Conservation (phyloP, 2,329 filamentous ascomycete species). For the Stachybotrys chlorohalonatus region DNA sequence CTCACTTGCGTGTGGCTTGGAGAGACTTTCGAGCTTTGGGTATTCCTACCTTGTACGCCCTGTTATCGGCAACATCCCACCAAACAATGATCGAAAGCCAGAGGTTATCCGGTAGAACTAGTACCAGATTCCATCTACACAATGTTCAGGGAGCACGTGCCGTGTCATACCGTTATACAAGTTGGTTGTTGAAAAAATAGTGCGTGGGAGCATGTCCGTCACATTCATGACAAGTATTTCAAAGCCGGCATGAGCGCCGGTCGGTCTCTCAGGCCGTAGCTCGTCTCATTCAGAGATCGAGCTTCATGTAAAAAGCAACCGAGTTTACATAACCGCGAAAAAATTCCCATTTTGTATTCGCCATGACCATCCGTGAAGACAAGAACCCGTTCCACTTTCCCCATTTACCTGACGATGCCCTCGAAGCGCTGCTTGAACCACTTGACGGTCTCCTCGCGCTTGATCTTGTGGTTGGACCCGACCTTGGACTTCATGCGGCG, state of each 20-base stretch:
- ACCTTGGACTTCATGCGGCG: slow-evolving; percentile 81
- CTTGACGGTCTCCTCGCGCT: slow-evolving; percentile 89
- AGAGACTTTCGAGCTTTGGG: too few relatives aligned
- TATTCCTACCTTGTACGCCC: too few relatives aligned
- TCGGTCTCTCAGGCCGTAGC: slow-evolving; percentile 67
- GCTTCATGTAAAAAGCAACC: slow-evolving; percentile 38
- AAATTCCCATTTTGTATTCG: slow-evolving; percentile 26
- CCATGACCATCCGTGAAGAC: slow-evolving; percentile 29
- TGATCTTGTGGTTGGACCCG: slow-evolving; percentile 86
- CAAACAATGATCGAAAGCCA: too few relatives aligned
- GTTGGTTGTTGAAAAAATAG: too few relatives aligned
- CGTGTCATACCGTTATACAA: background rate
- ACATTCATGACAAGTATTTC: slow-evolving; percentile 28
- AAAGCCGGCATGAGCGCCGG: slow-evolving; percentile 59
- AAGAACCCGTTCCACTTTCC: slow-evolving; percentile 11
- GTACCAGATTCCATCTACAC: too few relatives aligned
- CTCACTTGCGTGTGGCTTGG: too few relatives aligned
- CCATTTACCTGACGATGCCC: slow-evolving; percentile 91
- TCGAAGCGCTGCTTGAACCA: slow-evolving; percentile 93
- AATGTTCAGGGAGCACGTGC: background rate
- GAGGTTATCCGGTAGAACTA: too few relatives aligned
- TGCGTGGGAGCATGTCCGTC: slow-evolving; percentile 18
- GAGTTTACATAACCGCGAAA: slow-evolving; percentile 30
- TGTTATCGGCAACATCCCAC: too few relatives aligned
- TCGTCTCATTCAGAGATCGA: slow-evolving; percentile 48